Evolutionary conservation across 805 yeast species (phyloP).

Genomic region (Wickerhamiella alocasiicola): DNA sequence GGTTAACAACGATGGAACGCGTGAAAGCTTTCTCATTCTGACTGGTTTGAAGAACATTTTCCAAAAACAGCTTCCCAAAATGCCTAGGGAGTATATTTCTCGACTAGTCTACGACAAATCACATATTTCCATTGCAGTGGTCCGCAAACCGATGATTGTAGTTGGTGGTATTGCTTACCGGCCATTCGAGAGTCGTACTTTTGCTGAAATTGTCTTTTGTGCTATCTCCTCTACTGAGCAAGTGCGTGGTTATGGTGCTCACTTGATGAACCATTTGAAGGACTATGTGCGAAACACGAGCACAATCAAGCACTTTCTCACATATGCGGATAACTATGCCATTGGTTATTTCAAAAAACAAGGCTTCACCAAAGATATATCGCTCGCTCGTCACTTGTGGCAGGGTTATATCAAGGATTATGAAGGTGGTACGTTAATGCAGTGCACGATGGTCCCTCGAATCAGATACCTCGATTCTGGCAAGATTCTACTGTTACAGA

Average conservation of each 20-base stretch:
- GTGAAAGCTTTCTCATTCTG: conserved; percentile 77
- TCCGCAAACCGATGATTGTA: conserved; percentile 82
- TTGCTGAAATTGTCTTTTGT: conserved; percentile 97
- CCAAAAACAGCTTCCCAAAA: conserved; percentile 94
- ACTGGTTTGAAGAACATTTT: conserved; percentile 94
- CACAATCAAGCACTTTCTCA: conserved; percentile 71
- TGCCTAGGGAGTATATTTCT: conserved; percentile 96
- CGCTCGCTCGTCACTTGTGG: conserved; percentile 79
- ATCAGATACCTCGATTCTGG: conserved; percentile 81
- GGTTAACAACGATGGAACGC: conserved; percentile 84
- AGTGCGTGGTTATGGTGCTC: conserved; percentile 98
- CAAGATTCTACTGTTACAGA: conserved; percentile 73
- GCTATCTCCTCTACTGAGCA: conserved; percentile 97
- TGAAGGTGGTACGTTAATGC: conserved; percentile 98
- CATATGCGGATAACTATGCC: conserved; percentile 98
- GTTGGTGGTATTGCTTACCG: conserved; percentile 97
- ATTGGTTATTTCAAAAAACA: conserved; percentile 97
- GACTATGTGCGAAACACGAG: conserved; percentile 88
- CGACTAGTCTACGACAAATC: conserved; percentile 87
- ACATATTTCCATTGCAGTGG: conserved; percentile 92
- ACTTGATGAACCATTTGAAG: conserved; percentile 91
- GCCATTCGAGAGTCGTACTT: conserved; percentile 79
- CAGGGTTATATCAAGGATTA: conserved; percentile 98
- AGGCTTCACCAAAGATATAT: conserved; percentile 91
- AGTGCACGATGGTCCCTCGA: conserved; percentile 83